Evolutionary conservation across 768 basidiomycete genomes (phyloP), one percentile per base, ranked within the genome.

Genomic region (Auriculariales sp.): DNA sequence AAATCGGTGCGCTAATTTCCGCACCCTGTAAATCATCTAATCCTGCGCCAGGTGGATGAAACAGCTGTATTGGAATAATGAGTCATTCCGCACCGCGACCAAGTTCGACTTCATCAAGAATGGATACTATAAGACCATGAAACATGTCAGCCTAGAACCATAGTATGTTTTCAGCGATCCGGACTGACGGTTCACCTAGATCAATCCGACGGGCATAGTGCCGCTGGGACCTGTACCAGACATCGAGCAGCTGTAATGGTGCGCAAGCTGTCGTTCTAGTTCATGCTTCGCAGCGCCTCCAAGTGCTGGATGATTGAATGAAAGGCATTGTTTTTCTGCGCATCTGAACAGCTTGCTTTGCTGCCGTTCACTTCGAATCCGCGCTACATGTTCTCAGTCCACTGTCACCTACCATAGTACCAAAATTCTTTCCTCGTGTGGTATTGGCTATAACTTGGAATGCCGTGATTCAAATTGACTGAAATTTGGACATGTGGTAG

Each of bases 31-130:
- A 32, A 9, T 32, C 15, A 7, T 15, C 9, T 32, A 7, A 9
- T 32, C 15, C 31, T 32, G 7, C 31, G 9, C 31, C 52, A 83
- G 79, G 28, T 93, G 90, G 86, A 58, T 88, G 66, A 79, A 79
- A 64, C 81, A 83, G 60, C 67, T 97, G 19, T 98, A 99, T 71
- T 97, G 91, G 92, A 84, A 81, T 53, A 70, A 82, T 56, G 66
- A 80, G 1, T 89, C 90, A 3, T 98, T 99, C 78, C 79, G 80
- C 62, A 74, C 78, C 4, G 79, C 82, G 15, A 93, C 92, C 31
- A 71, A 92, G 60, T 97, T 97, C 60, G 77, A 85, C 14, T 92
- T 94, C 64, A 86, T 87, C 69, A 85, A 85, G 66, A 75, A 72
- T 0, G 74, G 78, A 58, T 84, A 84, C 57, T 84, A 77, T 54